Evolutionary conservation across 1,284 basidiomycete species (phyloP), one percentile per base, ranked within the genome.

Genomic region (Gymnopus androsaceus): DNA sequence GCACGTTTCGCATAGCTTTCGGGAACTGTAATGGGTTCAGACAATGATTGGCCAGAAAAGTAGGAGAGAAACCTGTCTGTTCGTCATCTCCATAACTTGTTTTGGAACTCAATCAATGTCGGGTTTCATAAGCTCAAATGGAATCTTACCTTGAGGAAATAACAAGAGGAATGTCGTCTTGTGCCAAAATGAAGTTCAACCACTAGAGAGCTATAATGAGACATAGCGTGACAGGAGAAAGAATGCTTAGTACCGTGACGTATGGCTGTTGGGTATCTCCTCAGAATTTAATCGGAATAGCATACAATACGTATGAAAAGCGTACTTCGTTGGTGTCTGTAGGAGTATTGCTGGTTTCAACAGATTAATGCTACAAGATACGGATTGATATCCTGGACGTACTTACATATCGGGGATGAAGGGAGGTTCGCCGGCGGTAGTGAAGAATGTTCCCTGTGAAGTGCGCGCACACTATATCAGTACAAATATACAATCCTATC

Each of bases 391-490:
- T n/a, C n/a, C n/a, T n/a, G n/a, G n/a, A n/a, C n/a, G n/a, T n/a
- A n/a, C n/a, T n/a, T n/a, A n/a, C 2, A 56, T 44, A 57, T 87
- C 84, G 2, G 83, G 76, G n/a, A 68, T 74, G 70, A 81, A 87
- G 5, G 86, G 84, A 3, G 85, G 83, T 2, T 67, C 68, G 19
- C 82, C 85, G 40, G 70, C 81, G 74, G 81, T 25, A 62, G 61
- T 4, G 57, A 48, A 58, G 81, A 79, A 6, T 73, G 67, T 5
- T 15, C 54, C 54, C 46, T 48, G 17, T 4, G 19, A 17, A 42
- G 12, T n/a, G 4, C 12, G 23, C 7, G 25, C n/a, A 27, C 12
- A 25, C 7, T 27, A 2, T 2, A 21, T 4, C 15, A 27, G 11
- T 21, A 42, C 9, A 25, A 28, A 21, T 14, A 42, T 11, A 21